phyloP scores from a whole-genome alignment of 495 filamentous ascomycete species.

The Parachaetomium inaequale region DNA sequence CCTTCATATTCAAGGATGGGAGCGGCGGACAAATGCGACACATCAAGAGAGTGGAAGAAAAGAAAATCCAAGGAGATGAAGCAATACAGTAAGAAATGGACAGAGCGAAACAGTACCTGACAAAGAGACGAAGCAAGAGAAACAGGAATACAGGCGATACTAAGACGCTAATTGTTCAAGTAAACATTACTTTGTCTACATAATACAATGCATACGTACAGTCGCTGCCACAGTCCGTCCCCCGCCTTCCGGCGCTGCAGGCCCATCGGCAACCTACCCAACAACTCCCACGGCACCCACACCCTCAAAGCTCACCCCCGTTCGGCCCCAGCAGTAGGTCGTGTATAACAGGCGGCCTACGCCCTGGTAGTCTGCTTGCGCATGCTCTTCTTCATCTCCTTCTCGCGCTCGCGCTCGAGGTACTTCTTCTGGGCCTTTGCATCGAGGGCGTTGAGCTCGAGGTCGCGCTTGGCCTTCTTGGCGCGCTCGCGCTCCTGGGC shows the following conservation, averaged over 20 bases:
- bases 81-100: too few relatives aligned
- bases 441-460: constrained; percentile 71
- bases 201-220: background rate
- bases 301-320: background rate
- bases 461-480: constrained; percentile 92
- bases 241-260: too few relatives aligned
- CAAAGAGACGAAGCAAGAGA: background rate
- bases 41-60: too few relatives aligned
- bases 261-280: background rate
- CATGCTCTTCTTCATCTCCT: constrained; percentile 66
- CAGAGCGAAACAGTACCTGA: too few relatives aligned
- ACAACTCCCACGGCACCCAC: background rate
- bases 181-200: background rate
- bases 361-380: constrained; percentile 64
- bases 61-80: too few relatives aligned
- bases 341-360: too few relatives aligned
- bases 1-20: too few relatives aligned
- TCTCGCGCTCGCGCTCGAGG: constrained; percentile 84
- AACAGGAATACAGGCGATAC: background rate
- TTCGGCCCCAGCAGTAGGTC: too few relatives aligned
- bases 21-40: too few relatives aligned
- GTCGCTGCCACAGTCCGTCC: background rate
- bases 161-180: background rate
- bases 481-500: constrained; percentile 70
- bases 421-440: constrained; percentile 96